phyloP scores from a whole-genome alignment of 257 asterid genomes.

The Pogostemon cablin region DNA sequence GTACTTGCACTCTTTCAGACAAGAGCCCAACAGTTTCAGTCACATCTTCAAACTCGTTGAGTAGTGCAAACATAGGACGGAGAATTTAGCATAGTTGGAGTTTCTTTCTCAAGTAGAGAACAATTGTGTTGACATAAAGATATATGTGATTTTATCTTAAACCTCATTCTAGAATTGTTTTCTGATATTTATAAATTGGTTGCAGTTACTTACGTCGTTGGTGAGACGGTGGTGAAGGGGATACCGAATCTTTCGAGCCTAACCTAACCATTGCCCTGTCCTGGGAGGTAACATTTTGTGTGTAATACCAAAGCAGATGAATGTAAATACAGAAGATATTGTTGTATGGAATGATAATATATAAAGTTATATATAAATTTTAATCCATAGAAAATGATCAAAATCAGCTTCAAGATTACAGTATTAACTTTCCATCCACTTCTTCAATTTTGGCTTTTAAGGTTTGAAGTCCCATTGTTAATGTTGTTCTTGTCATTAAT shows the following conservation, averaged over 20 bases:
- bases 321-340: constrained; percentile 33
- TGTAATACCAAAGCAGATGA: constrained; percentile 19
- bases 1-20: neutral
- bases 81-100: neutral
- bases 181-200: constrained; percentile 16
- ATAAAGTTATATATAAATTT: too few relatives aligned
- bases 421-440: too few relatives aligned
- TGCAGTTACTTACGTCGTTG: constrained; percentile 87
- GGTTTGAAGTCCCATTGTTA: too few relatives aligned
- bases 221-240: constrained; percentile 78
- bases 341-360: neutral
- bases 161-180: neutral
- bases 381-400: constrained; percentile 1
- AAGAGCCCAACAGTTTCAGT: neutral
- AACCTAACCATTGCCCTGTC: constrained; percentile 14
- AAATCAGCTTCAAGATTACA: constrained; percentile 1
- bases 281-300: constrained; percentile 37
- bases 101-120: neutral
- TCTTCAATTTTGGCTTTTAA: too few relatives aligned
- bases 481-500: too few relatives aligned
- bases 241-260: constrained; percentile 11
- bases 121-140: neutral
- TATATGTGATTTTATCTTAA: neutral
- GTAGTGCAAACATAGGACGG: neutral
- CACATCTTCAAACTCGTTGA: neutral